A percentile compares a stretch with the other conserved stretches of the same genome.
phyloP scores from a whole-genome alignment of 345 rosid genomes.

The Arabidopsis suecica region DNA sequence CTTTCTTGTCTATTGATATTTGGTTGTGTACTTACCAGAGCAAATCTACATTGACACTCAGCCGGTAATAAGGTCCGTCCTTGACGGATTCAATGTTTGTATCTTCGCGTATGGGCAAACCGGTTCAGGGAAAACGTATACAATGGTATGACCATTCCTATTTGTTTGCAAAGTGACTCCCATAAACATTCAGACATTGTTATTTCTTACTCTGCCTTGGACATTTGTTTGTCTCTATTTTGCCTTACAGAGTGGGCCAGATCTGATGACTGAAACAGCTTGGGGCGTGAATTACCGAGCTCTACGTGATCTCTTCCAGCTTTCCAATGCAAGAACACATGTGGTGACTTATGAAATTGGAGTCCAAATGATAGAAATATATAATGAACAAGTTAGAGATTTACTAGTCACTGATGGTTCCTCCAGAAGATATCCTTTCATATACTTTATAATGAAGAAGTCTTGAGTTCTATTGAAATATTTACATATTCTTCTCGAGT shows the following conservation, averaged over 20 bases:
- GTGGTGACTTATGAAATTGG: slow-evolving; percentile 79
- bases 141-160: slow-evolving; percentile 66
- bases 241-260: slow-evolving; percentile 86
- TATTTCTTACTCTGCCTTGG: neutral
- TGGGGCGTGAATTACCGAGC: slow-evolving; percentile 99
- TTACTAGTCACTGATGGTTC: slow-evolving; percentile 89
- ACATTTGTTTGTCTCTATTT: neutral
- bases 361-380: slow-evolving; percentile 98
- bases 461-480: slow-evolving; percentile 6
- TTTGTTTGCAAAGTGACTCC: neutral
- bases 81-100: slow-evolving; percentile 95
- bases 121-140: slow-evolving; percentile 97
- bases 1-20: slow-evolving; percentile 16
- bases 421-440: slow-evolving; percentile 86
- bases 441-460: neutral
- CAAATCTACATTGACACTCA: slow-evolving; percentile 85
- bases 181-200: slow-evolving; percentile 1
- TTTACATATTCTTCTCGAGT: neutral
- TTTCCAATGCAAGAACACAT: slow-evolving; percentile 73
- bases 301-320: slow-evolving; percentile 77
- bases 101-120: slow-evolving; percentile 99
- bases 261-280: slow-evolving; percentile 67
- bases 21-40: slow-evolving; percentile 51
- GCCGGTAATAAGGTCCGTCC: slow-evolving; percentile 83
- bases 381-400: slow-evolving; percentile 97